Evolutionary conservation across 495 filamentous ascomycete species (phyloP).

Genomic region (Penicillium goetzii): DNA sequence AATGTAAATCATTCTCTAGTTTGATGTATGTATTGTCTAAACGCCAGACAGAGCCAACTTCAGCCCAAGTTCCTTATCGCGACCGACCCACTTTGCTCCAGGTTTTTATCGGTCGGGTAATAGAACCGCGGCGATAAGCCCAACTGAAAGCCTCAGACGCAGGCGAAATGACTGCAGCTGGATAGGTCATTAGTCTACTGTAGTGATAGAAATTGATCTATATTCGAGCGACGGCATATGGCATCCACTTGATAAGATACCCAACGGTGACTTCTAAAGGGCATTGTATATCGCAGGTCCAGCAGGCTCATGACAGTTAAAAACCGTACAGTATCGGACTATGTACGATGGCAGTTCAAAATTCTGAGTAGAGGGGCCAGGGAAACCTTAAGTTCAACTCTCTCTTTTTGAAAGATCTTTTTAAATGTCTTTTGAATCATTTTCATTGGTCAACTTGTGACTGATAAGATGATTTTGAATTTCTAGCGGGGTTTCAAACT

Average conservation of each 20-base stretch:
- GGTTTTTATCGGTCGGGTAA: not conserved
- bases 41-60: not conserved
- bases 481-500: too few relatives aligned
- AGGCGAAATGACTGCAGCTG: constrained; percentile 28
- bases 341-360: too few relatives aligned
- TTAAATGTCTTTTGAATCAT: too few relatives aligned
- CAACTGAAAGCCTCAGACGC: constrained; percentile 28
- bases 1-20: not conserved
- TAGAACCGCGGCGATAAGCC: not conserved
- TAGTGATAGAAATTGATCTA: not conserved
- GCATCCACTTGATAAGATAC: not conserved
- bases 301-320: too few relatives aligned
- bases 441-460: too few relatives aligned
- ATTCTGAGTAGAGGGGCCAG: too few relatives aligned
- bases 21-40: not conserved
- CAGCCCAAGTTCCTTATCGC: constrained; percentile 6
- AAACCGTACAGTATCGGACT: too few relatives aligned
- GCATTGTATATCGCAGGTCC: too few relatives aligned
- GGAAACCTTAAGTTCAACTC: too few relatives aligned
- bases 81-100: not conserved
- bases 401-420: too few relatives aligned
- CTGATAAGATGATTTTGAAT: too few relatives aligned
- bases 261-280: not conserved
- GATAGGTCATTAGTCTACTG: constrained; percentile 28
- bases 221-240: not conserved